Base-by-base conservation (phyloP, 352 stramenopile species). In the Sclerospora graminicola region DNA sequence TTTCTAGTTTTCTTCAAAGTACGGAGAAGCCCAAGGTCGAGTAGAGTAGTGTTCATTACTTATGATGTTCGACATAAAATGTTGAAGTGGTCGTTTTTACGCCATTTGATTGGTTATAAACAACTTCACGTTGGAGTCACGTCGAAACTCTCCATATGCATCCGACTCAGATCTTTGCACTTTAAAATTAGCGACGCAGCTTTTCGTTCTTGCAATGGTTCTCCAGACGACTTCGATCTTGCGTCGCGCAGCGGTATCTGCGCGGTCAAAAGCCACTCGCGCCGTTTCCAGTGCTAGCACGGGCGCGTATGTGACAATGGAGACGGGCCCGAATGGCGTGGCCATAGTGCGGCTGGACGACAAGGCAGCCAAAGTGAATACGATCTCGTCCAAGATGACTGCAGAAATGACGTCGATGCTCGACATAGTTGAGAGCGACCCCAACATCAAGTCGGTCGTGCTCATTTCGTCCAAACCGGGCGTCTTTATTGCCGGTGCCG, bases 401-500 rank as follows among this genome's bases (percentile, higher is more conserved):
- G 65, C 78, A 14, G 91, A 97, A 68, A 83, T 95, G 40, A 59
- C 82, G 54, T 42, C 53, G 45, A 75, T 97, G 57, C 89, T 94
- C 28, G 74, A 88, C 27, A 87, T 89, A 26, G 84, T 97, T 54
- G 69, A 95, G 47, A 75, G 61, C 54, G 90, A 97, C 60, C 48
- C 66, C 11, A 76, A 74, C 45, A 86, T 99, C 60, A 98, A 98
- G 74, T 95, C 89, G 18, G 89, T 97, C 26, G 95, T 99, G 51
- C 96, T 99, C 66, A 95, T 97, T 28, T 98, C 94, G 16, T 87
- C 70, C 48, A 99, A 99, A 63, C 84, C 90, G 0, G 91, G 95
- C 41, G 97, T 95, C 66, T 99, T 98, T 65, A 98, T 99, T 61
- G 96, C 95, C 11, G 96, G 96, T 33, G 96, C 96, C 4, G 96